Evolutionary conservation across 441 rosid species (phyloP).

Genomic region (Adansonia rubrostipa): DNA sequence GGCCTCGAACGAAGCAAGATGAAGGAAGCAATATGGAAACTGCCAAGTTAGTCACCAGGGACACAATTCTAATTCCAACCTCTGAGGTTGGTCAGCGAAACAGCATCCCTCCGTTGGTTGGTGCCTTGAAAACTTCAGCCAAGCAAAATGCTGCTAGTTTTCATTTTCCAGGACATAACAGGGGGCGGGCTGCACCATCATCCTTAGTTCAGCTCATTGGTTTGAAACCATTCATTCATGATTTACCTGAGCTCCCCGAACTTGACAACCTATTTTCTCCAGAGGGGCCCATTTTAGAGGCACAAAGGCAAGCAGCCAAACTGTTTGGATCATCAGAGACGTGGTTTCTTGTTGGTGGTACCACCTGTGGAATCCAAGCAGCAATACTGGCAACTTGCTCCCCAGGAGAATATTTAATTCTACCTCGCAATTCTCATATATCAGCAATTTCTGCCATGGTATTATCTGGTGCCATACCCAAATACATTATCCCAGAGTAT

Average conservation of each 20-base stretch:
- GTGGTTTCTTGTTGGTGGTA: constrained; percentile 73
- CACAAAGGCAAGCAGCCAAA: constrained; percentile 56
- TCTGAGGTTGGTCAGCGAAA: constrained; percentile 19
- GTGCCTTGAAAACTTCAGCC: constrained; percentile 55
- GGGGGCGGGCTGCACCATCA: constrained; percentile 63
- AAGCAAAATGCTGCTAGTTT: constrained; percentile 53
- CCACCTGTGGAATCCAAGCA: constrained; percentile 68
- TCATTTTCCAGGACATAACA: constrained; percentile 74
- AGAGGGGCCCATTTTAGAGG: constrained; percentile 63
- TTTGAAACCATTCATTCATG: constrained; percentile 49
- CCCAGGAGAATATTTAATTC: constrained; percentile 55
- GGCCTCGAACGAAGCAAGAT: constrained; percentile 31
- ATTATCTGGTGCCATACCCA: constrained; percentile 58
- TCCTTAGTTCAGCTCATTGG: constrained; percentile 55
- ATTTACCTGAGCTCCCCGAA: constrained; percentile 66
- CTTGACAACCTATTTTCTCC: constrained; percentile 64
- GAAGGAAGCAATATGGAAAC: constrained; percentile 2
- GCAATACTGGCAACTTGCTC: constrained; percentile 65
- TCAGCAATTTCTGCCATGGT: constrained; percentile 61
- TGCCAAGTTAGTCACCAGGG: constrained; percentile 17
- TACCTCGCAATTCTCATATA: constrained; percentile 65
- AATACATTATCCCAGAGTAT: constrained; percentile 57
- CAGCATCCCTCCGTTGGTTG: constrained; percentile 49
- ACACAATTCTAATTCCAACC: constrained; percentile 26
- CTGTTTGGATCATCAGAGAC: constrained; percentile 65